Conservation (phyloP, 176 grass and related monocot genomes). For the Oryza brachyantha region DNA sequence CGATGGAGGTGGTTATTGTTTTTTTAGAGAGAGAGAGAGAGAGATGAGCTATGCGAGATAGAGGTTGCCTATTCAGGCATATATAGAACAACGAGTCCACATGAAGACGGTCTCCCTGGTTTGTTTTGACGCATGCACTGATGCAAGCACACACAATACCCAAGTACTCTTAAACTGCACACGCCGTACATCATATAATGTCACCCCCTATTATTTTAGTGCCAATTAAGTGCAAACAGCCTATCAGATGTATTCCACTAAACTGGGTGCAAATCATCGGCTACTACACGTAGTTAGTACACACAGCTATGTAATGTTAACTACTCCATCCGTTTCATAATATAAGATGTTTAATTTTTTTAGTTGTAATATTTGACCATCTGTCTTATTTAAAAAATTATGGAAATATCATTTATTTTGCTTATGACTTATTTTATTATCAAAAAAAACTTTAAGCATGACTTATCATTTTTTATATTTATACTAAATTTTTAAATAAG, state of each 20-base stretch:
- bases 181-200: background rate
- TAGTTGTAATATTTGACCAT: too few species aligned
- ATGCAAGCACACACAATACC: slow-evolving; percentile 10
- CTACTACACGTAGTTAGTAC: background rate
- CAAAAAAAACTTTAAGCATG: too few species aligned
- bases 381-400: too few species aligned
- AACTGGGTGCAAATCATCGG: background rate
- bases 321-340: too few species aligned
- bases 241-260: background rate
- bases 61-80: background rate
- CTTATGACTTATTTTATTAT: too few species aligned
- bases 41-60: background rate
- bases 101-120: background rate
- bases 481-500: too few species aligned
- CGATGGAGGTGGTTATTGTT: too few species aligned
- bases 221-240: background rate
- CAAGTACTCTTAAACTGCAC: background rate
- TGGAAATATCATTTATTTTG: too few species aligned
- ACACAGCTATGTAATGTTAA: background rate
- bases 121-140: slow-evolving; percentile 40
- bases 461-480: too few species aligned
- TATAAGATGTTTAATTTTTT: too few species aligned
- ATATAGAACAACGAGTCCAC: background rate
- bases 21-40: background rate
- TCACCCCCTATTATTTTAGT: background rate